A percentile compares a stretch with the other conserved stretches of the same genome.
phyloP scores from a whole-genome alignment of 2,329 filamentous ascomycete species.

The Fonsecaea multimorphosa region DNA sequence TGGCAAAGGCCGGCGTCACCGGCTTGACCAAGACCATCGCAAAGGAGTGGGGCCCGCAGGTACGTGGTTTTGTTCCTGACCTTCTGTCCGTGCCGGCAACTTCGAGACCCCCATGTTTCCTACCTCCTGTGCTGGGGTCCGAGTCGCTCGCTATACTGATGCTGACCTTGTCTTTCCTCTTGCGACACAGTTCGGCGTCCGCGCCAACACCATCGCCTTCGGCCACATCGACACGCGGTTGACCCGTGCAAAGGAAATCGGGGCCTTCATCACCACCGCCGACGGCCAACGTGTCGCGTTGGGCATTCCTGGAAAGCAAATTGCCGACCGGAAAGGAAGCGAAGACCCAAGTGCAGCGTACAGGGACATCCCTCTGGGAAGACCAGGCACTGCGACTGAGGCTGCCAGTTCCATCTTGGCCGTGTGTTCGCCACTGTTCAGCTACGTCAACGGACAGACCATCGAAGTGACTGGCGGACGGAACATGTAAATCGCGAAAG shows the following conservation, averaged over 20 bases:
- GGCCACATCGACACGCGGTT: conserved; percentile 80
- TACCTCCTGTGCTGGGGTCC: too few relatives aligned
- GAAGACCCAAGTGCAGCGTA: conserved; percentile 48
- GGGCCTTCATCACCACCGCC: conserved; percentile 76
- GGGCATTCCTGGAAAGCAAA: conserved; percentile 72
- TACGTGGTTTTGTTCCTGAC: conserved; percentile 10
- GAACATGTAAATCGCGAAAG: conserved; percentile 62
- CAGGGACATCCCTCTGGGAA: conserved; percentile 76
- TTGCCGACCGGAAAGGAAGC: conserved; percentile 45
- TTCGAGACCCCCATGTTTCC: too few relatives aligned
- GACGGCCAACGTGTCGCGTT: conserved; percentile 76
- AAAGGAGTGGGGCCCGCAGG: conserved; percentile 77
- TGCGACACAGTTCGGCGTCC: conserved; percentile 69
- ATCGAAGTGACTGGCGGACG: conserved; percentile 83
- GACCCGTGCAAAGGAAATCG: conserved; percentile 83
- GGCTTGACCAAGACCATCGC: conserved; percentile 88
- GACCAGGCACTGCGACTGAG: conserved; percentile 78
- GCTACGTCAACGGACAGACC: conserved; percentile 85
- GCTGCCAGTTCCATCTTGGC: conserved; percentile 79
- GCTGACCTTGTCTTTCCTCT: background rate
- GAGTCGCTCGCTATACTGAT: too few relatives aligned
- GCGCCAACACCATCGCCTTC: conserved; percentile 83
- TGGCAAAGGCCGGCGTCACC: conserved; percentile 82
- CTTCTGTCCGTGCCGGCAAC: too few relatives aligned
- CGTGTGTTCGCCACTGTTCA: conserved; percentile 79